These are phyloP conservation scores for Candida coleopterorum DNA, from an alignment of 805 yeast species.

Conservation along the genomic window DNA sequence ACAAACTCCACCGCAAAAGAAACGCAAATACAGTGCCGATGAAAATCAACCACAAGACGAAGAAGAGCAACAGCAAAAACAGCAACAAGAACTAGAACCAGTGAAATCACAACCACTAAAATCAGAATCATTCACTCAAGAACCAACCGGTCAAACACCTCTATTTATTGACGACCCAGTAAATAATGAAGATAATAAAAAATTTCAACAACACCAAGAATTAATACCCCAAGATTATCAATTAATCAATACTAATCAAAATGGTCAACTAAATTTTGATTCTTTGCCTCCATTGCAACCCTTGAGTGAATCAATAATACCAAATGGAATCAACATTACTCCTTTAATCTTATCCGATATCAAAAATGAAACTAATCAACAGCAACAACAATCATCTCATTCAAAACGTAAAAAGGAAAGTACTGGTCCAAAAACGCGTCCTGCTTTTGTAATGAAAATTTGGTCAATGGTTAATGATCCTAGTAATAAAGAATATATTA, in stretches of 20 bases:
- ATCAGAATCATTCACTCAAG: background rate
- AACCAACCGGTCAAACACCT: slow-evolving; percentile 11
- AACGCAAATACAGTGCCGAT: background rate
- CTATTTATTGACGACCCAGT: slow-evolving; percentile 5
- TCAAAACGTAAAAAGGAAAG: slow-evolving; percentile 23
- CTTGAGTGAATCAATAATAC: slow-evolving; percentile 27
- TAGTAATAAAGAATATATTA: slow-evolving; percentile 60
- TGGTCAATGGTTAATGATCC: slow-evolving; percentile 95
- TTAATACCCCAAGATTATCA: slow-evolving; percentile 8
- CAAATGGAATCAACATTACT: slow-evolving; percentile 17
- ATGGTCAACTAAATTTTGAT: background rate
- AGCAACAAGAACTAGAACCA: background rate
- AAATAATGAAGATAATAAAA: background rate
- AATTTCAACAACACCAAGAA: slow-evolving; percentile 3
- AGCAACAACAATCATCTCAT: slow-evolving; percentile 1
- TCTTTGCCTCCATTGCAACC: slow-evolving; percentile 23
- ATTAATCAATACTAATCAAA: background rate
- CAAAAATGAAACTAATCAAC: background rate
- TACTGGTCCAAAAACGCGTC: slow-evolving; percentile 51
- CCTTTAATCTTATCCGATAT: slow-evolving; percentile 12
- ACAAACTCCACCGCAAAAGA: slow-evolving; percentile 2
- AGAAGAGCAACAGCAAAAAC: background rate
- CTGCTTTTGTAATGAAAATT: slow-evolving; percentile 88
- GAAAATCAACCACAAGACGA: too few species aligned
- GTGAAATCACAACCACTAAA: slow-evolving; percentile 2